Percentiles rank a stretch among this genome's conserved stretches.
phyloP scores from a whole-genome alignment of 352 stramenopile genomes.

The Globisporangium sylvaticum region DNA sequence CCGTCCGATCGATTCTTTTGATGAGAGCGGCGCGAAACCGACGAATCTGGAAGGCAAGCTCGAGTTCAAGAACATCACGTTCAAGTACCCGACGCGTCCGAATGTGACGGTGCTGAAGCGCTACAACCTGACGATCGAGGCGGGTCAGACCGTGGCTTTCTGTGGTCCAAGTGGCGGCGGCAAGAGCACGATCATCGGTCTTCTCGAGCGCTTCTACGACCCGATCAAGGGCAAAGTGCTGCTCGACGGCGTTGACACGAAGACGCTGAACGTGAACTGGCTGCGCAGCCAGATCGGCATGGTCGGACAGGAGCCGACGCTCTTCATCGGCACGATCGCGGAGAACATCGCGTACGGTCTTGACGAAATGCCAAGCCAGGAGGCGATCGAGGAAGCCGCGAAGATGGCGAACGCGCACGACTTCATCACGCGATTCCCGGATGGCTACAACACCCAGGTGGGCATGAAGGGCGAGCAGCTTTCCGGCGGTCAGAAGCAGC shows the following conservation, averaged over 20 bases:
- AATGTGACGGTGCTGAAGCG: not conserved
- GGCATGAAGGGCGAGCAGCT: conserved; percentile 36
- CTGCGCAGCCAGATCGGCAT: not conserved
- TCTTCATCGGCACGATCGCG: not conserved
- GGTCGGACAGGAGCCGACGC: not conserved
- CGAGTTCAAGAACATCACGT: conserved; percentile 17
- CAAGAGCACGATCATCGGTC: not conserved
- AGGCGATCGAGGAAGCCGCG: conserved; percentile 69
- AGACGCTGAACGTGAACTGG: conserved; percentile 2
- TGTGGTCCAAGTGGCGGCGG: not conserved
- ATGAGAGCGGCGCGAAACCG: conserved; percentile 2
- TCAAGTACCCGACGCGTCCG: not conserved
- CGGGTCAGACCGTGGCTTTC: not conserved
- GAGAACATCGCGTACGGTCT: conserved; percentile 33
- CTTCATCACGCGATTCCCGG: conserved; percentile 81
- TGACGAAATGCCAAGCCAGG: conserved; percentile 4
- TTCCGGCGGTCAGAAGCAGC: conserved; percentile 95
- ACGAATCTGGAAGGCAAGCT: conserved; percentile 14
- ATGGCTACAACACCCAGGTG: conserved; percentile 87
- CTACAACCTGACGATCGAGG: not conserved
- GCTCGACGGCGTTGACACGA: conserved; percentile 19
- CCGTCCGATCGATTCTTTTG: conserved; percentile 16
- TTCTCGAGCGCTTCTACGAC: not conserved
- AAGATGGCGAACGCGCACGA: conserved; percentile 81
- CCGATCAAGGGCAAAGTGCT: not conserved